Evolutionary conservation across 2,329 filamentous ascomycete genomes (phyloP), one percentile per base, ranked within the genome.

Genomic region (Trichocomaceae sp.): DNA sequence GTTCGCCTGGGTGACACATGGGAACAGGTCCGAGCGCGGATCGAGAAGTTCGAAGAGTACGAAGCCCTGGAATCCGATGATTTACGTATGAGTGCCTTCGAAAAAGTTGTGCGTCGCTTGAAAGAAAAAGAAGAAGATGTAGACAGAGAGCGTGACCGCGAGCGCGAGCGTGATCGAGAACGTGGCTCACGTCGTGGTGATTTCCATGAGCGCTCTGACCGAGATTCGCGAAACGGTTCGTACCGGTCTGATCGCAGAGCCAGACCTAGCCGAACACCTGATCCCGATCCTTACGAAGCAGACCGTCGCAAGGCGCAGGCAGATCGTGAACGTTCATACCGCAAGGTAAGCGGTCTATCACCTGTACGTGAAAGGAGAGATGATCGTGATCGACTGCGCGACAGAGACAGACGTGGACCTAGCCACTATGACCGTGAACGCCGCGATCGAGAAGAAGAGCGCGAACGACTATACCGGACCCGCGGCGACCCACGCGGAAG

Each of bases 271-370:
- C 89, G 90, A 64, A 91, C 87, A 63, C 91, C 90, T n/a, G 93
- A 97, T 71, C 83, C 83, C 56, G 91, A 99, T 74, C 83, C 89
- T 19, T 99, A 99, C 71, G 93, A 97, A 72, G 93, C 91, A 57
- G 93, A 99, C 69, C 85, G 93, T 61, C 87, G 90, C 65, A 93
- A 92, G 71, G 92, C 92, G 44, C 91, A 93, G 67, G 90, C 91
- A 56, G 91, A 96, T 68, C 86, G 95, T 47, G 95, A 97, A 74
- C 87, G 91, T 61, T 91, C 95, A 64, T 95, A 96, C 73, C 85
- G 89, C 70, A 95, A 93, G 74, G 83, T 83, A 74, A 87, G 86
- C 60, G 76, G 81, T 63, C 66, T 81, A 60, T 77, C 81, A 62
- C 80, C 80, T 17, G 59, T 66, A n/a, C 68, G 66, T 19, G 71